Evolutionary conservation across 305 asterid genomes (phyloP).

Genomic region (Ilex paraguariensis): DNA sequence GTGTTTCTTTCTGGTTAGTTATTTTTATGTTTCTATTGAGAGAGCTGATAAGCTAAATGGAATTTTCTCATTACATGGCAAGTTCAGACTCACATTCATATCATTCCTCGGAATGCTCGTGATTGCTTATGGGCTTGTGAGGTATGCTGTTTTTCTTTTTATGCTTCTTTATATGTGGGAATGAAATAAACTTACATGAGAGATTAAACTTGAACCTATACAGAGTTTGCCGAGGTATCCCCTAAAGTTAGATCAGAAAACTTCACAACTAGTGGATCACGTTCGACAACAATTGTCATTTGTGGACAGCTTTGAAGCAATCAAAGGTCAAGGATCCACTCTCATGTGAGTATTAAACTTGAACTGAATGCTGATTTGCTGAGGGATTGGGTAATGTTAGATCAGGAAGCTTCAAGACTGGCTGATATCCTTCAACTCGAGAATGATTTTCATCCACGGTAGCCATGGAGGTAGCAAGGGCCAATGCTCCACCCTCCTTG

Average conservation of each 20-base stretch:
- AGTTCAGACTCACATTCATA: constrained; percentile 90
- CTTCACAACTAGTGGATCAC: constrained; percentile 45
- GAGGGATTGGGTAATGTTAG: too few relatives aligned
- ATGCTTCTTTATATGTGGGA: not conserved
- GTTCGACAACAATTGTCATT: constrained; percentile 52
- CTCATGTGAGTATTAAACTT: too few relatives aligned
- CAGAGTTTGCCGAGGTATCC: constrained; percentile 62
- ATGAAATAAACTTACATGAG: not conserved
- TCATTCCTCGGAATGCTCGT: constrained; percentile 77
- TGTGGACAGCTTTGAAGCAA: constrained; percentile 33
- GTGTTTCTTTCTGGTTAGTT: too few relatives aligned
- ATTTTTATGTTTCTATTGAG: too few relatives aligned
- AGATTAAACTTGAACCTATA: constrained; percentile 6
- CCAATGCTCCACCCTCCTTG: too few relatives aligned
- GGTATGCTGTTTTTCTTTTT: constrained; percentile 28
- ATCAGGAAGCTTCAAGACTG: too few relatives aligned
- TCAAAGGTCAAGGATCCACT: constrained; percentile 47
- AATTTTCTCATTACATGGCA: constrained; percentile 22
- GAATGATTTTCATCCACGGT: too few relatives aligned
- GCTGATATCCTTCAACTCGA: too few relatives aligned
- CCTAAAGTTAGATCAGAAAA: constrained; percentile 65
- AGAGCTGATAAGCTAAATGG: too few relatives aligned
- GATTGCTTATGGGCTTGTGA: constrained; percentile 93
- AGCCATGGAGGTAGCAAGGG: too few relatives aligned
- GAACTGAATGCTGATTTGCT: too few relatives aligned